Evolutionary conservation across 257 asterid genomes (phyloP).

Genomic region (Rauvolfia tetraphylla): DNA sequence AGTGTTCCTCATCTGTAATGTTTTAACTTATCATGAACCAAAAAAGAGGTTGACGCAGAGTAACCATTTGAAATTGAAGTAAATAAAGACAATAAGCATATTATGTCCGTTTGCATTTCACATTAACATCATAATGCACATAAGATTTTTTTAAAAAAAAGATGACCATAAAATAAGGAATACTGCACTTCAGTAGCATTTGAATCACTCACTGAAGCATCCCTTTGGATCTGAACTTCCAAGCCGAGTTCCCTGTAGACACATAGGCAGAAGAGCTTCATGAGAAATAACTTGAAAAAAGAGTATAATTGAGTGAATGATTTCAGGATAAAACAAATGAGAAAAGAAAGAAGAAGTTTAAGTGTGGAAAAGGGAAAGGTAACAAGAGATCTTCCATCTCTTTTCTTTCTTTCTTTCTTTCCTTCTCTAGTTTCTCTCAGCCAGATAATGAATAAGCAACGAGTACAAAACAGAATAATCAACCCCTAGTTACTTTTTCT

Average conservation of each 20-base stretch:
- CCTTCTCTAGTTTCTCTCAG: background rate
- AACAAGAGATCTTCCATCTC: no score
- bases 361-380: no score
- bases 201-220: conserved; percentile 81
- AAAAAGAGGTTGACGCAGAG: background rate
- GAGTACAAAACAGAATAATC: no score
- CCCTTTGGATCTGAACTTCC: conserved; percentile 99
- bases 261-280: background rate
- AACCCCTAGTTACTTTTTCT: no score
- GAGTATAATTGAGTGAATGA: no score
- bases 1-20: background rate
- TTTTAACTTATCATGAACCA: background rate
- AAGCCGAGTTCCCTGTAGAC: conserved; percentile 91
- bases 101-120: background rate
- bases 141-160: background rate
- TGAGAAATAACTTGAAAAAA: background rate
- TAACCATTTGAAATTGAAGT: background rate
- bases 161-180: background rate
- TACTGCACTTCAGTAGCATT: background rate
- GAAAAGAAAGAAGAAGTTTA: no score
- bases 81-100: background rate
- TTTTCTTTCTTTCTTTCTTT: no score
- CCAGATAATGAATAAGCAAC: no score
- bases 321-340: no score
- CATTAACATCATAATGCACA: background rate